These are phyloP conservation scores for Coemansia sp. DNA, from an alignment of 192 early-diverging fungal genomes.

Conservation along the genomic window DNA sequence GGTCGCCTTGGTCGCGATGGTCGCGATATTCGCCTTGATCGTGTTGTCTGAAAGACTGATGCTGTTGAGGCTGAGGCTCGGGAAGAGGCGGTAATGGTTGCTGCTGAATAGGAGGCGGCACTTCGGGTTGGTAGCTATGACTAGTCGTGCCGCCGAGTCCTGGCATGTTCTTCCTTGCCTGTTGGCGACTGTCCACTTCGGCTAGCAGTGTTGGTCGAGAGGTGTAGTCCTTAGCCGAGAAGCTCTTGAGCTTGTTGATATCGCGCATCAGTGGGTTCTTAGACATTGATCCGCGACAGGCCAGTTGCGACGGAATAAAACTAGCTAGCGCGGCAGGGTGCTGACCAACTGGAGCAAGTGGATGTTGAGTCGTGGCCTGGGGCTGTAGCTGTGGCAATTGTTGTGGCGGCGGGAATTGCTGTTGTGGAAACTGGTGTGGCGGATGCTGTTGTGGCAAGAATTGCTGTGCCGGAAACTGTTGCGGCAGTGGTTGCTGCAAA, in stretches of 20 bases:
- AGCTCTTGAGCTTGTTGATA: slow-evolving; percentile 49
- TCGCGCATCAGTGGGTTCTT: slow-evolving; percentile 56
- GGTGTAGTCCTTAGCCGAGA: slow-evolving; percentile 46
- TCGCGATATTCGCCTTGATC: slow-evolving; percentile 14
- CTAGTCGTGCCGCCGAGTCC: slow-evolving; percentile 46
- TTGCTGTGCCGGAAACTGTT: background rate
- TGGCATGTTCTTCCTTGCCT: slow-evolving; percentile 50
- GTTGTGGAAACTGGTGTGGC: background rate
- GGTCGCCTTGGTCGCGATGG: slow-evolving; percentile 12
- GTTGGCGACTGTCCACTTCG: slow-evolving; percentile 43
- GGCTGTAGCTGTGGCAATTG: slow-evolving; percentile 9
- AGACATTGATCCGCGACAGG: slow-evolving; percentile 22
- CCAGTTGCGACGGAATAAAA: slow-evolving; percentile 35
- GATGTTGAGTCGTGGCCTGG: background rate
- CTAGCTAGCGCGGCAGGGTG: slow-evolving; percentile 26
- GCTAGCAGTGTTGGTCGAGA: slow-evolving; percentile 50
- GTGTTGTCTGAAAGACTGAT: slow-evolving; percentile 8
- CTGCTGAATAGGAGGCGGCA: slow-evolving; percentile 4
- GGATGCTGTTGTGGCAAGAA: background rate
- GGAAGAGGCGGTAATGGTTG: slow-evolving; percentile 4
- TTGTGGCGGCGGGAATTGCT: background rate
- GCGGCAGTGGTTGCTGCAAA: background rate
- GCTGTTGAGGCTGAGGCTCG: slow-evolving; percentile 13
- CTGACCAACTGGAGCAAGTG: slow-evolving; percentile 5
- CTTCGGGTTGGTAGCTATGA: slow-evolving; percentile 50